phyloP scores from a whole-genome alignment of 1,139 yeast genomes.

The Geotrichum australiense region DNA sequence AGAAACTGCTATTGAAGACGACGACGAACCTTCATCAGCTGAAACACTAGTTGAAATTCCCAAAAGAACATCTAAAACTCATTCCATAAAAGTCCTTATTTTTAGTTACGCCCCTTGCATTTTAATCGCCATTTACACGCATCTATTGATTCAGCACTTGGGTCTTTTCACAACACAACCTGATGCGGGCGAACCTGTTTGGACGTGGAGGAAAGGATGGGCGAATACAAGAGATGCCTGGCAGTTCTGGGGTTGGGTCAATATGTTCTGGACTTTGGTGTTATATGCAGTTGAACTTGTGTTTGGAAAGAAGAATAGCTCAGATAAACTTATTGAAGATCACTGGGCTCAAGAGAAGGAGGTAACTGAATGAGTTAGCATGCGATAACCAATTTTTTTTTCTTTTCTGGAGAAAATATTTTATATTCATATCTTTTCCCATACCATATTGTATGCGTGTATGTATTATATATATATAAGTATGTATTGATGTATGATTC shows the following conservation, averaged over 20 bases:
- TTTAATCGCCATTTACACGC: conserved; percentile 90
- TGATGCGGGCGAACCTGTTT: conserved; percentile 1
- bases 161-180: conserved; percentile 45
- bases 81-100: conserved; percentile 40
- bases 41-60: conserved; percentile 6
- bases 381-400: too few relatives aligned
- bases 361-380: too few relatives aligned
- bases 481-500: too few relatives aligned
- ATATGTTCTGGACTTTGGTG: conserved; percentile 69
- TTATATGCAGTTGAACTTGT: conserved; percentile 73
- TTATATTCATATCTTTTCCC: too few relatives aligned
- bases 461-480: too few relatives aligned
- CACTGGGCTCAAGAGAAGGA: conserved; percentile 12
- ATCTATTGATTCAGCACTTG: conserved; percentile 81
- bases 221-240: conserved; percentile 42
- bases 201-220: conserved; percentile 16
- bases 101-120: conserved; percentile 92
- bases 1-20: too few relatives aligned
- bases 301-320: conserved; percentile 32
- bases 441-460: too few relatives aligned
- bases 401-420: too few relatives aligned
- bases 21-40: conserved; percentile 7
- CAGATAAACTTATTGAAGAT: conserved; percentile 23
- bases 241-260: conserved; percentile 97
- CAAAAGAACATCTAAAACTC: conserved; percentile 9